Evolutionary conservation across 805 yeast species (phyloP).

Genomic region (Candida ovalis): DNA sequence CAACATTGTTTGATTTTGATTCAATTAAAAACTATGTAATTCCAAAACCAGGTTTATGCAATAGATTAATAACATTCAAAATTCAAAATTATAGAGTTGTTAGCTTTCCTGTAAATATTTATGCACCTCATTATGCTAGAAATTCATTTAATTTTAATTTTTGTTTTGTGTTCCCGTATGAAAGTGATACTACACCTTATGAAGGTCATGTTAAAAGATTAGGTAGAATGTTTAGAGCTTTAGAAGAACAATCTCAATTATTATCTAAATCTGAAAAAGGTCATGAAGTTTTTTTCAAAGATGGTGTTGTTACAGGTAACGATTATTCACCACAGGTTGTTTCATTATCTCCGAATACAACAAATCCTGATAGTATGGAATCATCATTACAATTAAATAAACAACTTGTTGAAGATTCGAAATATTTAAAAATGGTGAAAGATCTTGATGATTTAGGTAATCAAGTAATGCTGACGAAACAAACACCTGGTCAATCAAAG

Average conservation of each 20-base stretch:
- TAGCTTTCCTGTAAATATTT: conserved; percentile 86
- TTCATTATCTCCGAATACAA: not conserved
- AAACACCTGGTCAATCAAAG: conserved; percentile 21
- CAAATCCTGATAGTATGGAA: conserved; percentile 1
- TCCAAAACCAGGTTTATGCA: conserved; percentile 90
- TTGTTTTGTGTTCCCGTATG: conserved; percentile 84
- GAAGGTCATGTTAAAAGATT: conserved; percentile 80
- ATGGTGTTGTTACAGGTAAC: conserved; percentile 1
- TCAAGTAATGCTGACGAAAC: conserved; percentile 21
- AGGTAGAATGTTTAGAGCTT: conserved; percentile 82
- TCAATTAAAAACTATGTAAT: conserved; percentile 85
- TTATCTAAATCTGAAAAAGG: conserved; percentile 54
- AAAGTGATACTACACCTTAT: conserved; percentile 78
- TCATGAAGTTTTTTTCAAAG: conserved; percentile 39
- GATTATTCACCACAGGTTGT: not conserved
- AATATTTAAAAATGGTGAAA: conserved; percentile 30
- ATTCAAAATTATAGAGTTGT: conserved; percentile 66
- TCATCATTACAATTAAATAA: conserved; percentile 4
- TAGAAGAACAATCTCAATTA: conserved; percentile 84
- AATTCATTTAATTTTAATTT: conserved; percentile 92
- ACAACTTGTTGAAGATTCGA: conserved; percentile 16
- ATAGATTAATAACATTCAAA: conserved; percentile 70
- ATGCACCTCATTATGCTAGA: conserved; percentile 72
- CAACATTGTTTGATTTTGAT: conserved; percentile 69
- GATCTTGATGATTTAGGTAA: conserved; percentile 27